Percentiles rank a stretch among this genome's conserved stretches.
Evolutionary conservation across 106 monocot species (phyloP).

Genomic region (Acorus calamus): DNA sequence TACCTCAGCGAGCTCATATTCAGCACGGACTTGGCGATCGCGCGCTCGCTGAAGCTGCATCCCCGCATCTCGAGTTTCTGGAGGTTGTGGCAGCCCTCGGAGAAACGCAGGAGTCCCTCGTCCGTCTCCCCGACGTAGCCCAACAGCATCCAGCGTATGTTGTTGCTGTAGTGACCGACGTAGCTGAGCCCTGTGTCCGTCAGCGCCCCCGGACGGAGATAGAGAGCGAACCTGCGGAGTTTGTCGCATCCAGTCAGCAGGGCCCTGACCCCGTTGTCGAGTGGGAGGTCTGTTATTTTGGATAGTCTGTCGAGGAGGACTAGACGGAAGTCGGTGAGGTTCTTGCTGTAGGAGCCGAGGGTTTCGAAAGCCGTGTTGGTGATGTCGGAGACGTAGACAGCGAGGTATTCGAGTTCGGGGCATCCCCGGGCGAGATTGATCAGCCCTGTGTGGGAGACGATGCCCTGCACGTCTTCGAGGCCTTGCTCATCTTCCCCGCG

Average conservation of each 20-base stretch:
- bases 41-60: constrained; percentile 82
- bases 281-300: constrained; percentile 57
- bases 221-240: constrained; percentile 73
- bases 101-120: constrained; percentile 48
- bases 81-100: constrained; percentile 54
- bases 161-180: constrained; percentile 45
- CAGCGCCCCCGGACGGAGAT: constrained; percentile 70
- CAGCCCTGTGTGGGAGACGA: constrained; percentile 71
- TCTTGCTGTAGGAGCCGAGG: constrained; percentile 53
- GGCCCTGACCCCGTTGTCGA: constrained; percentile 77
- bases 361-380: constrained; percentile 61
- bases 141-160: constrained; percentile 72
- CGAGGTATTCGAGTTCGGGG: constrained; percentile 65
- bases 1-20: constrained; percentile 53
- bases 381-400: constrained; percentile 83
- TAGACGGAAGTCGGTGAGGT: constrained; percentile 63
- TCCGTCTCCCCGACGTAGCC: constrained; percentile 68
- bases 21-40: constrained; percentile 46
- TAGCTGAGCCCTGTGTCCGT: constrained; percentile 65
- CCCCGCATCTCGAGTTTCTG: constrained; percentile 78
- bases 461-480: constrained; percentile 80
- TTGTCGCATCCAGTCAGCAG: constrained; percentile 67
- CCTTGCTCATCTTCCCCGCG: constrained; percentile 82
- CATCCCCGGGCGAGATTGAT: constrained; percentile 63
- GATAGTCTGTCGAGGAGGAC: constrained; percentile 66